phyloP scores from a whole-genome alignment of 768 basidiomycete genomes.

The Leccinellum albellum region DNA sequence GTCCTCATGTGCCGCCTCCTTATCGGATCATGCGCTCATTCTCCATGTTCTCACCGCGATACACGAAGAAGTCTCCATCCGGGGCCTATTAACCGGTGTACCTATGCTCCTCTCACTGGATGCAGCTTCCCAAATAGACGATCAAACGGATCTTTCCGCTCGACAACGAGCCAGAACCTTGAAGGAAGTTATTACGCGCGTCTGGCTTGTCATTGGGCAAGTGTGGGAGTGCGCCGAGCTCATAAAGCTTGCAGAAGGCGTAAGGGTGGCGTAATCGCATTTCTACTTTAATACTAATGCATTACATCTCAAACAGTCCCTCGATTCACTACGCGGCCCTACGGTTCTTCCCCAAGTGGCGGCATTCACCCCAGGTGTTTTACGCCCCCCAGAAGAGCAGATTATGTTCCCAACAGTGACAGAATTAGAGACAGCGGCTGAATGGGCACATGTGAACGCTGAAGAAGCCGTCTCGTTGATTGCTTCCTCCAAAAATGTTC shows the following conservation, averaged over 20 bases:
- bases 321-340: conserved; percentile 40
- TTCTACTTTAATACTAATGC: conserved; percentile 16
- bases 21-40: conserved; percentile 74
- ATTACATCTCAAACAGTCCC: conserved; percentile 35
- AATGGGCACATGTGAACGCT: conserved; percentile 44
- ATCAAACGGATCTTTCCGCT: conserved; percentile 35
- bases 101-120: conserved; percentile 86
- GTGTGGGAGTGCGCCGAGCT: conserved; percentile 66
- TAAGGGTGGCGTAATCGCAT: conserved; percentile 29
- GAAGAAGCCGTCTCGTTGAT: conserved; percentile 56
- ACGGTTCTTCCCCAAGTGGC: conserved; percentile 35
- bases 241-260: conserved; percentile 51
- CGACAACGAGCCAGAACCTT: conserved; percentile 50
- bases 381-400: conserved; percentile 44
- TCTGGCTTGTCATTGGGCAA: conserved; percentile 67
- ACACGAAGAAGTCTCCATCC: conserved; percentile 69
- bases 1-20: conserved; percentile 49
- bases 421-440: conserved; percentile 19
- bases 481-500: conserved; percentile 48
- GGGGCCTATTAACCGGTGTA: conserved; percentile 69
- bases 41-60: conserved; percentile 62
- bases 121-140: conserved; percentile 42
- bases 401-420: conserved; percentile 37
- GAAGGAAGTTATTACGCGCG: conserved; percentile 56
- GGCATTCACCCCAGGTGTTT: conserved; percentile 35